These are phyloP conservation scores for Phytopythium vexans DNA, from an alignment of 352 stramenopile genomes.

Conservation along the genomic window DNA sequence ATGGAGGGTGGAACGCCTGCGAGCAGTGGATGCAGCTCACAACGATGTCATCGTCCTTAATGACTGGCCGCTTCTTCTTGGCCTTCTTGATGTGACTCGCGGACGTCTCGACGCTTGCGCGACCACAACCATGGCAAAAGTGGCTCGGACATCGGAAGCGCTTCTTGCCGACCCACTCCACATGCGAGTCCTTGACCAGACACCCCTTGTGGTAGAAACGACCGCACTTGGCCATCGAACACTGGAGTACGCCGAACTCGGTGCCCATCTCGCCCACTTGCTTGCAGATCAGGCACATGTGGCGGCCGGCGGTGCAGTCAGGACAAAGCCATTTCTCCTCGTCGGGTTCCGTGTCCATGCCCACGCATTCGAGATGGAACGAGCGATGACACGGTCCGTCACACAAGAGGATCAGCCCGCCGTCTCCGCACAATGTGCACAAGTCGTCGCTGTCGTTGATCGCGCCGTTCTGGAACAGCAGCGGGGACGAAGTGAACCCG, in stretches of 20 bases:
- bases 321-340: conserved; percentile 90
- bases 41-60: conserved; percentile 25
- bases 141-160: conserved; percentile 90
- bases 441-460: conserved; percentile 90
- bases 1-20: conserved; percentile 76
- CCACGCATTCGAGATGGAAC: conserved; percentile 92
- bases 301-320: conserved; percentile 84
- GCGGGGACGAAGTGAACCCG: conserved; percentile 4
- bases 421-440: conserved; percentile 90
- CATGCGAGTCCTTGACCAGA: conserved; percentile 63
- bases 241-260: conserved; percentile 89
- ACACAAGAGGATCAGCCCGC: conserved; percentile 89
- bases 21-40: conserved; percentile 89
- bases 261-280: conserved; percentile 87
- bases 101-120: conserved; percentile 17
- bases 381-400: conserved; percentile 91
- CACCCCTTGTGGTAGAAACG: conserved; percentile 93
- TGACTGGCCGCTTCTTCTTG: conserved; percentile 50
- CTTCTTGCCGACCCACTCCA: conserved; percentile 87
- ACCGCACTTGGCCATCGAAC: conserved; percentile 89
- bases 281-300: conserved; percentile 92
- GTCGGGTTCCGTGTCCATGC: conserved; percentile 77
- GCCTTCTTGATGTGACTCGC: conserved; percentile 11
- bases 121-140: conserved; percentile 76
- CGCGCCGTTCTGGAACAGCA: conserved; percentile 45